These are phyloP conservation scores for Hygrophoropsis aurantiaca DNA, from an alignment of 768 basidiomycete species.

Conservation along the genomic window DNA sequence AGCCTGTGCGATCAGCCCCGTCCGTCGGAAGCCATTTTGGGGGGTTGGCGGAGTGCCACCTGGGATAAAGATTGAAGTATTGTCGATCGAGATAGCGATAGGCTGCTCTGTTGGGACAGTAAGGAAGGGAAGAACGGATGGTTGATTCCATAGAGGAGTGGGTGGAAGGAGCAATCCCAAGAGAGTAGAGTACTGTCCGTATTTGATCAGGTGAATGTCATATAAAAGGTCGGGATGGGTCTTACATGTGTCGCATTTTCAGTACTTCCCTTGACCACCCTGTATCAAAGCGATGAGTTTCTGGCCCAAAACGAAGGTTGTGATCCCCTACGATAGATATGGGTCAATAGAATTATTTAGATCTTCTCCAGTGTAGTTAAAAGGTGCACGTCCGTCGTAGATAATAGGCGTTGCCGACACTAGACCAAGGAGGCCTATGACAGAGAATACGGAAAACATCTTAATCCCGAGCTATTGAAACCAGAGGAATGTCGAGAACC, in stretches of 20 bases:
- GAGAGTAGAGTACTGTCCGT: slow-evolving; percentile 42
- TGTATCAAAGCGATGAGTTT: slow-evolving; percentile 17
- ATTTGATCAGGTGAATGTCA: background rate
- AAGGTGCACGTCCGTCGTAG: slow-evolving; percentile 55
- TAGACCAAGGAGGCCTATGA: slow-evolving; percentile 4
- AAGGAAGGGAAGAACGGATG: slow-evolving; percentile 6
- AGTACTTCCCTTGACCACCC: slow-evolving; percentile 53
- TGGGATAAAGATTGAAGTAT: slow-evolving; percentile 55
- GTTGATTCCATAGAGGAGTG: slow-evolving; percentile 52
- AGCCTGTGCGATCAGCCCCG: slow-evolving; percentile 55
- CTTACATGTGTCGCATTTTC: slow-evolving; percentile 51
- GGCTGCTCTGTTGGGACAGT: slow-evolving; percentile 44
- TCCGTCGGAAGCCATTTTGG: slow-evolving; percentile 58
- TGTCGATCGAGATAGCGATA: slow-evolving; percentile 54
- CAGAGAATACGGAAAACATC: background rate
- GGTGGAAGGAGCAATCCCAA: slow-evolving; percentile 37
- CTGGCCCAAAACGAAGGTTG: background rate
- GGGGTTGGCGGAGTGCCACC: slow-evolving; percentile 39
- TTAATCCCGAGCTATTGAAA: background rate
- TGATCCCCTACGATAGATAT: slow-evolving; percentile 49
- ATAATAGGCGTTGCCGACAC: slow-evolving; percentile 34
- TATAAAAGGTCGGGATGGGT: slow-evolving; percentile 3
- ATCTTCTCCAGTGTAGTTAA: slow-evolving; percentile 39
- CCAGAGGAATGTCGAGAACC: background rate
- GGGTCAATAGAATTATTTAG: slow-evolving; percentile 50